Evolutionary conservation across 1,284 basidiomycete genomes (phyloP), one percentile per base, ranked within the genome.

Genomic region (Psilocybe mexicana): DNA sequence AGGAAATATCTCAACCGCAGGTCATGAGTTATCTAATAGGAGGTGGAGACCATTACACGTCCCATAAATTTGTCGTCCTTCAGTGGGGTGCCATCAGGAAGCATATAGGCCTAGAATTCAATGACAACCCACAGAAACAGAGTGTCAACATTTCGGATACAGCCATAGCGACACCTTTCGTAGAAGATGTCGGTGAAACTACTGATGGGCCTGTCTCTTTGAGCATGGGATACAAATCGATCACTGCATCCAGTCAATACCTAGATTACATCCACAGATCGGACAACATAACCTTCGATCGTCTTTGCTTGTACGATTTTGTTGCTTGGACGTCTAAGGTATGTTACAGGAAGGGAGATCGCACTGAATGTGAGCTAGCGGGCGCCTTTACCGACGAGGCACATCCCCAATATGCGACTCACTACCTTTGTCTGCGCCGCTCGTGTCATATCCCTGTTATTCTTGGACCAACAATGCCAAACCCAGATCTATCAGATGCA

Each of bases 1-100:
- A 67, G 23, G 67, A 71, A 58, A 42, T 69, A 7, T 69, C 69
- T 8, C 58, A 59, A 38, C 69, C 64, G 42, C 69, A 71, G 43
- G 64, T 70, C 6, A 60, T 62, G 55, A 64, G 63, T 11, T 68
- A 68, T 57, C 47, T 70, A 1, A 51, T 69, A 8, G 65, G 63
- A 2, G 63, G 59, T 5, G 65, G 63, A 6, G 69, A 72, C 57
- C 55, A 64, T 47, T 72, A 65, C 45, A 65, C 52, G 1, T 62
- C 61, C 33, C 65, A 70, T 44, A 44, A 38, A 14, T 70, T 69
- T 52, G 43, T 40, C 4, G 12, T 54, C 6, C 12, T 65, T 1
- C 54, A 59, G 7, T 65, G 59, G 64, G 53, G 42, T 0, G 25
- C 46, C 0, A 56, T 61, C 24, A 52, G 52, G 3, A 33, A 18